Evolutionary conservation across 2,329 filamentous ascomycete genomes (phyloP), one percentile per base, ranked within the genome.

Genomic region (Aureobasidium sp.): DNA sequence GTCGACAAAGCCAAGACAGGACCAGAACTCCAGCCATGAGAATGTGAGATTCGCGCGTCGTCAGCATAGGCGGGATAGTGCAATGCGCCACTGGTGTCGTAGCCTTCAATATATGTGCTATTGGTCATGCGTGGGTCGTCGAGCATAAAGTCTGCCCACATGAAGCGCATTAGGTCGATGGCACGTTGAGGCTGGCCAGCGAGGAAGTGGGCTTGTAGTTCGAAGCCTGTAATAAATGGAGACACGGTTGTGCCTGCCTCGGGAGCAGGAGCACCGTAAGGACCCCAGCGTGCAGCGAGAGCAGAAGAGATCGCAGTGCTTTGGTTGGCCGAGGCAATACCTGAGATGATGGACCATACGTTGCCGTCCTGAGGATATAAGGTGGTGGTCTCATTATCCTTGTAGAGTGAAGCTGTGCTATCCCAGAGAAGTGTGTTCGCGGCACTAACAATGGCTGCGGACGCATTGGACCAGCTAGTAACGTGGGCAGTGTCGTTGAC

Each of bases 81-180:
- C 20, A 82, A 67, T 2, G 71, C 70, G 1, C 80, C 80, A 37
- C 77, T 74, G 0, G 73, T 75, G 1, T 73, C 70, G 59, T 81
- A 82, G 0, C 80, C 80, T 66, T 82, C 80, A 60, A 81, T 79
- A 56, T 82, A 81, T 0, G 79, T 81, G 0, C 73, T 76, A 51
- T 82, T 79, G 1, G 80, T 83, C 78, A 82, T 81, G 39, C 78
- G 73, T 0, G 79, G 75, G 61, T 82, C 78, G 17, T 82, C 74
- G 5, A 84, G 76, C 80, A 84, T 83, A 66, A 81, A 84, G 26
- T 69, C 70, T 0, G 77, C 80, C 80, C 81, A 84, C 68, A 79
- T 75, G 2, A 78, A 64, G 7, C 76, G 68, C 64, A 80, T 79
- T 5, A 81, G 68, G 2, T 71, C 77, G 1, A 81, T 69, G 0